phyloP scores from a whole-genome alignment of 2,329 filamentous ascomycete species.

The Phyllosticta citrichinensis region DNA sequence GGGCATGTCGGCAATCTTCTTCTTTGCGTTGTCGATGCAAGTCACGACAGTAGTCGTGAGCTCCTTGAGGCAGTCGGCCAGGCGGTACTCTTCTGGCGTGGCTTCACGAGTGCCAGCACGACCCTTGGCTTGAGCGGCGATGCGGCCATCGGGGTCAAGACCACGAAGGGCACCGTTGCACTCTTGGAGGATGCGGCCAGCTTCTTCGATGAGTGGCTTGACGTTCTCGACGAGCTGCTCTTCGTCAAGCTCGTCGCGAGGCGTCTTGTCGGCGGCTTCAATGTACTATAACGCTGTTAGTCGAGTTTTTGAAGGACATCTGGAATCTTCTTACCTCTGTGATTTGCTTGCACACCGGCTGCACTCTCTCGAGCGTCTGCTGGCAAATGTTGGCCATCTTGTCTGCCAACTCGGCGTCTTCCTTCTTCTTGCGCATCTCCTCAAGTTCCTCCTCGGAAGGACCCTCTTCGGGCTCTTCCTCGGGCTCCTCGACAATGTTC shows the following conservation, averaged over 20 bases:
- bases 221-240: slow-evolving; percentile 79
- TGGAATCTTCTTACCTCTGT: slow-evolving; percentile 50
- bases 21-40: slow-evolving; percentile 80
- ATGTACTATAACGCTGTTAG: slow-evolving; percentile 48
- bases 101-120: slow-evolving; percentile 66
- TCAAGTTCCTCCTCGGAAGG: slow-evolving; percentile 44
- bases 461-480: slow-evolving; percentile 25
- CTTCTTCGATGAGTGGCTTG: slow-evolving; percentile 81
- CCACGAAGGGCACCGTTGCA: slow-evolving; percentile 79
- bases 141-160: slow-evolving; percentile 79
- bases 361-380: slow-evolving; percentile 72
- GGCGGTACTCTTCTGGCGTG: slow-evolving; percentile 70
- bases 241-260: slow-evolving; percentile 82
- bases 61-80: slow-evolving; percentile 79
- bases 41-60: slow-evolving; percentile 71
- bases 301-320: not conserved
- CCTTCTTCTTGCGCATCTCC: slow-evolving; percentile 35
- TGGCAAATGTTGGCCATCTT: slow-evolving; percentile 65
- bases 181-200: slow-evolving; percentile 69
- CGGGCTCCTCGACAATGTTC: slow-evolving; percentile 51
- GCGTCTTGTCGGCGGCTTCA: slow-evolving; percentile 67
- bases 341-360: slow-evolving; percentile 79
- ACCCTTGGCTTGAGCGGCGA: slow-evolving; percentile 75
- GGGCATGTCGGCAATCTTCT: slow-evolving; percentile 82
- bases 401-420: slow-evolving; percentile 66